These are phyloP conservation scores for Plasmodium cynomolgi DNA, from an alignment of 169 alveolate species.

Conservation along the genomic window DNA sequence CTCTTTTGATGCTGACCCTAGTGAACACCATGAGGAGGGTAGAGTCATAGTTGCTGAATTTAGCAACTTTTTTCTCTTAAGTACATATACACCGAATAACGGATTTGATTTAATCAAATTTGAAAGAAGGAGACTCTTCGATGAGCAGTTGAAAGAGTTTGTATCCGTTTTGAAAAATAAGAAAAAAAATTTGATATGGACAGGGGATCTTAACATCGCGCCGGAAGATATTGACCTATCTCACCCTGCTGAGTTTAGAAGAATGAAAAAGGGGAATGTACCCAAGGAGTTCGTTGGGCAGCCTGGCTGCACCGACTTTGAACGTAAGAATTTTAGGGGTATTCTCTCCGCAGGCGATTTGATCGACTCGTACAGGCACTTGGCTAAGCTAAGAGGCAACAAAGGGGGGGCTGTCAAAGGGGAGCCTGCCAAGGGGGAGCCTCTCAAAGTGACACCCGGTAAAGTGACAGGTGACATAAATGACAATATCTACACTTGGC, in stretches of 20 bases:
- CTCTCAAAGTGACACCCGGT: conserved; percentile 12
- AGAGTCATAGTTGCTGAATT: conserved; percentile 39
- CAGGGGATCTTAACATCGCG: conserved; percentile 70
- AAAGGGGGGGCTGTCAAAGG: background rate
- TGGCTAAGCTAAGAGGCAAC: background rate
- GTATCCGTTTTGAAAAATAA: conserved; percentile 18
- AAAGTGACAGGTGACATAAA: conserved; percentile 17
- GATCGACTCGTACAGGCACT: conserved; percentile 47
- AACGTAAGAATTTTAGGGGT: conserved; percentile 42
- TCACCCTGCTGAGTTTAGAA: conserved; percentile 69
- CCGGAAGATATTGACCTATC: conserved; percentile 70
- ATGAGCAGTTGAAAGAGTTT: conserved; percentile 34
- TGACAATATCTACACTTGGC: conserved; percentile 70
- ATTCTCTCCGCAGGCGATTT: conserved; percentile 44
- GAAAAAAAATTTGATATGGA: conserved; percentile 33
- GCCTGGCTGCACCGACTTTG: conserved; percentile 74
- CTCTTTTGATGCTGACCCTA: conserved; percentile 16
- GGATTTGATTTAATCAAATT: conserved; percentile 40
- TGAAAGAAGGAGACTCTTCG: conserved; percentile 64
- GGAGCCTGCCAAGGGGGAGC: too few species aligned
- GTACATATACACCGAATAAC: conserved; percentile 68
- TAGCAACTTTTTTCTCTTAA: conserved; percentile 17
- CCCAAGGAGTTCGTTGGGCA: conserved; percentile 68
- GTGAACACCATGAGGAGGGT: conserved; percentile 65
- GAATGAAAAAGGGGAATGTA: conserved; percentile 68